Evolutionary conservation across 2,329 filamentous ascomycete species (phyloP), one percentile per base, ranked within the genome.

Genomic region (Furcasterigmium sp.): DNA sequence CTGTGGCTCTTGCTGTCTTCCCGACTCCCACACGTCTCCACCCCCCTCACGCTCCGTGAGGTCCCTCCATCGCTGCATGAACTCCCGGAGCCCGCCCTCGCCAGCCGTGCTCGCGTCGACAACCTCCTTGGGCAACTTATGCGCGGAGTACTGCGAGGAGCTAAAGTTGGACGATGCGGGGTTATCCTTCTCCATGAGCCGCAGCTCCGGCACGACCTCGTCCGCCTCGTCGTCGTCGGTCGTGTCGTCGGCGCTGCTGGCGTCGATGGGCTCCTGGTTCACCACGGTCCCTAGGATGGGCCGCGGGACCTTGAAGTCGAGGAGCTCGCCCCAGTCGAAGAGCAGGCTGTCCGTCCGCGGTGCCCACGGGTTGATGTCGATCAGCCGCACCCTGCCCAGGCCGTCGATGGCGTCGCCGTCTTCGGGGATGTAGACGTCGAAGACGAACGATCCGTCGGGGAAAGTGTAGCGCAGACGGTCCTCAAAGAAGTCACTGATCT

Each of bases 341-440:
- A 96, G 72, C 36, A 97, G 64, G 5, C 87, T 85, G 66, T 98
- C 93, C 0, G 93, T 98, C 47, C 88, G 75, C 34, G 82, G 78
- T 1, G 91, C 91, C 88, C 91, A 98, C 0, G 93, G 89, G 57
- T 97, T 97, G 57, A 98, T 86, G 59, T 98, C 93, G 39, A 98
- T 84, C 10, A 98, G 71, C 69, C 90, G 86, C 3, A 94, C 87
- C 38, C 80, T 76, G 39, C 87, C 80, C 43, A 94, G 77, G 2
- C 85, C 71, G 21, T 74, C 73, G 20, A 68, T 61, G 13, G 82
- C 62, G 14, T 63, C 50, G 63, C 56, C 77, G 70, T 55, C 76
- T 49, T 84, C 79, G 2, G 91, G 91, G 2, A 98, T 77, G 58
- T 98, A 97, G 35, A 96, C 84, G 59, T 98, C 93, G 56, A 98